phyloP scores from a whole-genome alignment of 495 filamentous ascomycete species.

The Penicillium odoratum region DNA sequence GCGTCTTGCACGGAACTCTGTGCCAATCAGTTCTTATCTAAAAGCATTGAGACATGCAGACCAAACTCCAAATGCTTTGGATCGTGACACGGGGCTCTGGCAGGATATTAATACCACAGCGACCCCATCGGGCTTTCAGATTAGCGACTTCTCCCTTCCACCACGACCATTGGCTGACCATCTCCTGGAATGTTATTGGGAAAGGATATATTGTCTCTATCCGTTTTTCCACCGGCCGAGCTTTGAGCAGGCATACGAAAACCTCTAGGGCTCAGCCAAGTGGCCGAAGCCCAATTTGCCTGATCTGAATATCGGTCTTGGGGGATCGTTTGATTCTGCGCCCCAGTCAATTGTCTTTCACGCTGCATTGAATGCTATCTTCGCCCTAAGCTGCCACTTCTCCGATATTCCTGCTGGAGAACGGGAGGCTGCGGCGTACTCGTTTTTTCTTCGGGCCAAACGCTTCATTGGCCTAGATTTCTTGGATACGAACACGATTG shows the following conservation, averaged over 20 bases:
- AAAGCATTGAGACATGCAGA: slow-evolving; percentile 15
- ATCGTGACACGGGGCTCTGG: slow-evolving; percentile 23
- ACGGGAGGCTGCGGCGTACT: slow-evolving; percentile 36
- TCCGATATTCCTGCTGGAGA: slow-evolving; percentile 38
- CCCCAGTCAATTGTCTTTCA: slow-evolving; percentile 44
- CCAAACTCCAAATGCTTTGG: slow-evolving; percentile 1
- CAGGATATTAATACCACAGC: slow-evolving; percentile 18
- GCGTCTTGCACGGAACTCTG: slow-evolving; percentile 34
- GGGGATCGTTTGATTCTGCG: slow-evolving; percentile 38
- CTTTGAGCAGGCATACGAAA: slow-evolving; percentile 44
- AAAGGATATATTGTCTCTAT: slow-evolving; percentile 42
- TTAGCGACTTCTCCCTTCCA: slow-evolving; percentile 37
- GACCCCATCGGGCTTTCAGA: slow-evolving; percentile 20
- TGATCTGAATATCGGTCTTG: slow-evolving; percentile 41
- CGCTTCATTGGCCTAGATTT: slow-evolving; percentile 45
- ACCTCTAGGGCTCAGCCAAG: slow-evolving; percentile 37
- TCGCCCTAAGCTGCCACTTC: slow-evolving; percentile 47
- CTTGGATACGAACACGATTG: slow-evolving; percentile 42
- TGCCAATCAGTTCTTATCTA: slow-evolving; percentile 23
- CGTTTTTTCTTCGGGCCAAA: slow-evolving; percentile 48
- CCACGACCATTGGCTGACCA: slow-evolving; percentile 47
- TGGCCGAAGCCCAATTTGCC: slow-evolving; percentile 21
- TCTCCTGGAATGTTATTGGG: slow-evolving; percentile 42
- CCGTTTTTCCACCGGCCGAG: slow-evolving; percentile 48
- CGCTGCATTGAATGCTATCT: slow-evolving; percentile 45